Percentiles rank a stretch among this genome's conserved stretches.
phyloP scores from a whole-genome alignment of 208 protist species.

The Vickermania ingenoplastis region DNA sequence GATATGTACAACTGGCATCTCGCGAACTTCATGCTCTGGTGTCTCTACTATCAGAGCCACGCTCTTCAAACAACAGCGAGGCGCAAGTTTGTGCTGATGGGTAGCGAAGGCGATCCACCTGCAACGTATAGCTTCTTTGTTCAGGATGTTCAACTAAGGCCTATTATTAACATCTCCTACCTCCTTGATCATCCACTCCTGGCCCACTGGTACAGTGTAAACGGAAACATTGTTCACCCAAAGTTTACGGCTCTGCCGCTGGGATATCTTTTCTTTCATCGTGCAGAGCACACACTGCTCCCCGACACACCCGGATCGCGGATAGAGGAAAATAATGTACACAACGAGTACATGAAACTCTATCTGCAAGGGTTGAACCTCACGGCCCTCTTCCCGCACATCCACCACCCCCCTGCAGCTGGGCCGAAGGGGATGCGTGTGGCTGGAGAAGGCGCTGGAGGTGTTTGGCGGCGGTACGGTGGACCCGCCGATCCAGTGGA shows the following conservation, averaged over 20 bases:
- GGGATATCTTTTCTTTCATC: not conserved
- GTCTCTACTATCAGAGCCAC: not conserved
- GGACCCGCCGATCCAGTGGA: not conserved
- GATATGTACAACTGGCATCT: constrained; percentile 1
- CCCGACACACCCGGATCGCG: not conserved
- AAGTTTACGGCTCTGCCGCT: not conserved
- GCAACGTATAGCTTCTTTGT: not conserved
- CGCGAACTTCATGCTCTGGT: not conserved
- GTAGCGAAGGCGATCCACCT: not conserved
- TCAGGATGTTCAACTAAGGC: not conserved
- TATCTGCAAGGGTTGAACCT: not conserved
- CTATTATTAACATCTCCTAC: not conserved
- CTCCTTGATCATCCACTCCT: not conserved
- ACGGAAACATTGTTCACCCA: not conserved
- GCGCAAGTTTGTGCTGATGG: not conserved
- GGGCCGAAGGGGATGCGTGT: not conserved
- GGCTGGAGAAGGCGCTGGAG: not conserved
- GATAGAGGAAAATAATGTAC: not conserved
- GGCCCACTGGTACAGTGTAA: not conserved
- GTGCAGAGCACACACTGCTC: not conserved
- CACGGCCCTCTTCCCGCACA: not conserved
- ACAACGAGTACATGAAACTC: not conserved
- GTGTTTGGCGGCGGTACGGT: not conserved
- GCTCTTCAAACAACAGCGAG: not conserved
- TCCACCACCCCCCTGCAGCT: not conserved